phyloP scores from a whole-genome alignment of 1,284 basidiomycete genomes.

The Fistulinella staudtii region DNA sequence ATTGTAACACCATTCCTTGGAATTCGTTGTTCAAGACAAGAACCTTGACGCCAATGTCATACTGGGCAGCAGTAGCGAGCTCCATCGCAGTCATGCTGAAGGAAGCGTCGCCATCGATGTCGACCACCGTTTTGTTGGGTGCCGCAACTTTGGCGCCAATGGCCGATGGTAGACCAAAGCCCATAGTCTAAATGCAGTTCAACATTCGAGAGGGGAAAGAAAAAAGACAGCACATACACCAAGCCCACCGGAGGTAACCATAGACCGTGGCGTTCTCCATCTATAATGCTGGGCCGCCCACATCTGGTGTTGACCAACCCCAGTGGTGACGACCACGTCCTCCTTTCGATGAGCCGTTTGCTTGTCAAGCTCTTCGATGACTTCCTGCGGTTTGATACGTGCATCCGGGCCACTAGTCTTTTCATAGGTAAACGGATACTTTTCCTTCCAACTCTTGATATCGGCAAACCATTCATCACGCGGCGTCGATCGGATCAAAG shows the following conservation, averaged over 20 bases:
- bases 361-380: conserved; percentile 86
- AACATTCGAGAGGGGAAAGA: not conserved
- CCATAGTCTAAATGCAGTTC: conserved; percentile 74
- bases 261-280: conserved; percentile 83
- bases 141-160: conserved; percentile 97
- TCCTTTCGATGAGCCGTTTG: conserved; percentile 78
- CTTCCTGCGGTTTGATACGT: conserved; percentile 94
- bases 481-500: conserved; percentile 64
- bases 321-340: conserved; percentile 86
- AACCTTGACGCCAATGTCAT: conserved; percentile 91
- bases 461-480: conserved; percentile 80
- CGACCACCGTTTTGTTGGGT: conserved; percentile 90
- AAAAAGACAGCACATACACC: conserved; percentile 55
- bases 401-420: conserved; percentile 57
- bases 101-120: conserved; percentile 96
- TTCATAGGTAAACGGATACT: conserved; percentile 88
- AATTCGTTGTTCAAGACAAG: conserved; percentile 91
- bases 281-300: conserved; percentile 96
- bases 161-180: conserved; percentile 91
- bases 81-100: conserved; percentile 99
- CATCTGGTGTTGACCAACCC: conserved; percentile 99
- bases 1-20: conserved; percentile 98
- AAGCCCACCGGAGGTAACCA: conserved; percentile 96
- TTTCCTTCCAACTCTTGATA: conserved; percentile 82
- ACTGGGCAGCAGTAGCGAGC: conserved; percentile 89